These are phyloP conservation scores for Pyrenophora seminiperda DNA, from an alignment of 2,329 filamentous ascomycete species.

Conservation along the genomic window DNA sequence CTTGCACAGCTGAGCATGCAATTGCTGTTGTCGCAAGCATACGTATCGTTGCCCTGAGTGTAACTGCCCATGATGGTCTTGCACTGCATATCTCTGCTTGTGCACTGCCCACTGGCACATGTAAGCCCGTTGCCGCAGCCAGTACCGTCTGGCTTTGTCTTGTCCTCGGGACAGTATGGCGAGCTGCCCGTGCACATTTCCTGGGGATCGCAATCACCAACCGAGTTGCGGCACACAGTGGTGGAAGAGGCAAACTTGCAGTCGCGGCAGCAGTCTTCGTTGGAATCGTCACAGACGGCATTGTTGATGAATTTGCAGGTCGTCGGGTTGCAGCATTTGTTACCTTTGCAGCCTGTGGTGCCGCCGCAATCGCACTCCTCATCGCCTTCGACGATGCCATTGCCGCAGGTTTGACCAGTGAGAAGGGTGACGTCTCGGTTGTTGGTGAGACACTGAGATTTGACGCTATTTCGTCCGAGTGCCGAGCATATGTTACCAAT, in stretches of 20 bases:
- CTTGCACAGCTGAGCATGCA: slow-evolving; percentile 80
- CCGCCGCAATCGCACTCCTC: slow-evolving; percentile 98
- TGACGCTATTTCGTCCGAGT: slow-evolving; percentile 76
- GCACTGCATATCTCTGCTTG: slow-evolving; percentile 88
- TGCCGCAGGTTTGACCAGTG: slow-evolving; percentile 85
- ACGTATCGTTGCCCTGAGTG: slow-evolving; percentile 75
- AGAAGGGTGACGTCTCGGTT: slow-evolving; percentile 85
- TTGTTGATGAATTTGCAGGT: slow-evolving; percentile 83
- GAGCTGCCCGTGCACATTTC: slow-evolving; percentile 79
- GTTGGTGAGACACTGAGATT: slow-evolving; percentile 76
- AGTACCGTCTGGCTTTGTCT: slow-evolving; percentile 70
- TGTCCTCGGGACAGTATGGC: slow-evolving; percentile 75
- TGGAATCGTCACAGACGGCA: slow-evolving; percentile 81
- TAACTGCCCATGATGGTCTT: slow-evolving; percentile 78
- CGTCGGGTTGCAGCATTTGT: slow-evolving; percentile 79
- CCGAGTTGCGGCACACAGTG: slow-evolving; percentile 79
- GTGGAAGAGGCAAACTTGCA: slow-evolving; percentile 71
- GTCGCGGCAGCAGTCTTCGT: slow-evolving; percentile 79
- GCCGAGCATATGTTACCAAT: slow-evolving; percentile 94
- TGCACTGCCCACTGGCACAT: slow-evolving; percentile 94
- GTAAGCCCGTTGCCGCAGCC: slow-evolving; percentile 72
- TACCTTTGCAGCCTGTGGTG: slow-evolving; percentile 68
- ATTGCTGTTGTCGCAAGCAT: slow-evolving; percentile 73
- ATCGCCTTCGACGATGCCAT: slow-evolving; percentile 92
- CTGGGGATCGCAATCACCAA: slow-evolving; percentile 80